Conservation (phyloP, 1,284 basidiomycete genomes). For the Grifola frondosa region DNA sequence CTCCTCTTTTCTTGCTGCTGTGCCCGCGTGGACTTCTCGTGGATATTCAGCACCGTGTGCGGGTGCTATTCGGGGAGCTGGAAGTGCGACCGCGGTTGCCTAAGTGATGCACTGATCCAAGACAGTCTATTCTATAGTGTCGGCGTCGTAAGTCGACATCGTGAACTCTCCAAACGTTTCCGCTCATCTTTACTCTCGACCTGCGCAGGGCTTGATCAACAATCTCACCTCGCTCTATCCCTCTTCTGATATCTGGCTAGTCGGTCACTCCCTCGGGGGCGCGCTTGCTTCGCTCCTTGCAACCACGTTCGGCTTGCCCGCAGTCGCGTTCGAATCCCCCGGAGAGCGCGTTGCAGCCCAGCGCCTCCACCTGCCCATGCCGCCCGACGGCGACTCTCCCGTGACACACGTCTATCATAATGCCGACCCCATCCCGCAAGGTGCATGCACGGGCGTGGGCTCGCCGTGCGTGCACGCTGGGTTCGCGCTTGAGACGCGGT, state of each 20-base stretch:
- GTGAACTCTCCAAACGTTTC: not conserved
- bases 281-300: conserved; percentile 86
- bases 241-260: conserved; percentile 86
- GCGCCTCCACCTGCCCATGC: conserved; percentile 84
- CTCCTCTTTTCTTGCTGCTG: conserved; percentile 97
- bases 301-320: conserved; percentile 91
- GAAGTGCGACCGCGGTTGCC: conserved; percentile 82
- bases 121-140: conserved; percentile 90
- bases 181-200: not conserved
- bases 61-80: conserved; percentile 76
- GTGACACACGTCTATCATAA: conserved; percentile 80
- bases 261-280: conserved; percentile 88
- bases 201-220: conserved; percentile 65
- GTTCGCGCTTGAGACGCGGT: conserved; percentile 69
- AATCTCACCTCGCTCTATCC: conserved; percentile 86
- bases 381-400: conserved; percentile 42
- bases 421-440: conserved; percentile 80
- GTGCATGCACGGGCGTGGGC: conserved; percentile 66
- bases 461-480: conserved; percentile 68
- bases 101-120: conserved; percentile 81
- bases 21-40: conserved; percentile 88
- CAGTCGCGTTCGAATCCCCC: conserved; percentile 90
- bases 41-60: conserved; percentile 82
- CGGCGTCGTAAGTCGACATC: conserved; percentile 62
- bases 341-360: conserved; percentile 87